Conservation (phyloP, 768 basidiomycete genomes). For the Tricholomella constricta region DNA sequence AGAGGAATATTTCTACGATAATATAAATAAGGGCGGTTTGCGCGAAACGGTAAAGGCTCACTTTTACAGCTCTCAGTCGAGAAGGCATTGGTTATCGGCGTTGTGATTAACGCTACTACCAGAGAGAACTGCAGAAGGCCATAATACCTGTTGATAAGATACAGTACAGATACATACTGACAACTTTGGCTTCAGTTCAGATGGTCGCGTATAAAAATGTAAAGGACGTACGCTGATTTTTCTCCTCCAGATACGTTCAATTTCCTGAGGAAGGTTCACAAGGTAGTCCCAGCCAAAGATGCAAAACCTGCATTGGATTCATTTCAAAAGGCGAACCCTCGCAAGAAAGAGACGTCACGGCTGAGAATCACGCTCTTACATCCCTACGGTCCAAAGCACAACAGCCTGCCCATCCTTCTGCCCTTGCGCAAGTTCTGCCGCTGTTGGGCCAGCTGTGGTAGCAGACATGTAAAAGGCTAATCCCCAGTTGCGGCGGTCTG, state of each 20-base stretch:
- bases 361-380: slow-evolving; percentile 21
- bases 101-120: slow-evolving; percentile 11
- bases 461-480: neutral
- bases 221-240: slow-evolving; percentile 19
- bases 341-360: neutral
- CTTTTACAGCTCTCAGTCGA: slow-evolving; percentile 19
- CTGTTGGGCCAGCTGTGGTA: slow-evolving; percentile 1
- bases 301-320: slow-evolving; percentile 24
- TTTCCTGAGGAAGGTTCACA: slow-evolving; percentile 25
- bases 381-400: slow-evolving; percentile 26
- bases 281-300: slow-evolving; percentile 30
- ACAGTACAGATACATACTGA: slow-evolving; percentile 19
- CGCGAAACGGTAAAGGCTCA: neutral
- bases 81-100: slow-evolving; percentile 17
- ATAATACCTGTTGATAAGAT: slow-evolving; percentile 25
- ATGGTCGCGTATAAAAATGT: neutral
- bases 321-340: neutral
- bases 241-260: slow-evolving; percentile 24
- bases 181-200: neutral
- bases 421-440: slow-evolving; percentile 16
- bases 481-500: too few relatives aligned
- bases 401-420: slow-evolving; percentile 25
- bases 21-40: too few relatives aligned
- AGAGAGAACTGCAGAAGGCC: slow-evolving; percentile 22
- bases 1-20: slow-evolving; percentile 19